A percentile compares a stretch with the other conserved stretches of the same genome.
These are phyloP conservation scores for Cladorrhinum sp. DNA, from an alignment of 2,329 filamentous ascomycete genomes.

Conservation along the genomic window DNA sequence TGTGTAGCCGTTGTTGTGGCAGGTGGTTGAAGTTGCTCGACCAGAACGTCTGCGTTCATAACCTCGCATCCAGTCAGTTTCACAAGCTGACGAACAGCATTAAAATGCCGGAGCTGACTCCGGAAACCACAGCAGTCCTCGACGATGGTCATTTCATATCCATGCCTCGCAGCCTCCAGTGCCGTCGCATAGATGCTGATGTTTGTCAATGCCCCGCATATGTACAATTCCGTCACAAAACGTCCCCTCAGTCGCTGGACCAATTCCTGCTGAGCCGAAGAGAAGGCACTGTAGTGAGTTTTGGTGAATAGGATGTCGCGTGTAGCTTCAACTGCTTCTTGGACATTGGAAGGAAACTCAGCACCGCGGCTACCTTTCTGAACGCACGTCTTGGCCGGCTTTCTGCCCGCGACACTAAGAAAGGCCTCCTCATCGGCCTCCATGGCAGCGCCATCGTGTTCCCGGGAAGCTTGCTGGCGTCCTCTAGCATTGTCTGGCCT, in stretches of 20 bases:
- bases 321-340: constrained; percentile 41
- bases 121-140: constrained; percentile 87
- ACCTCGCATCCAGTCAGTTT: constrained; percentile 72
- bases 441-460: constrained; percentile 32
- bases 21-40: constrained; percentile 35
- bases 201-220: constrained; percentile 85
- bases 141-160: constrained; percentile 79
- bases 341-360: constrained; percentile 44
- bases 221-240: constrained; percentile 83
- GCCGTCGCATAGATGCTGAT: constrained; percentile 88
- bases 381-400: constrained; percentile 41
- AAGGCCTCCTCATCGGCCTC: constrained; percentile 45
- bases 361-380: constrained; percentile 44
- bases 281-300: constrained; percentile 84
- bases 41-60: constrained; percentile 58
- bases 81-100: constrained; percentile 67
- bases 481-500: constrained; percentile 22
- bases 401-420: constrained; percentile 23
- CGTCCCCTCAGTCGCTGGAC: constrained; percentile 77
- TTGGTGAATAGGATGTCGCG: constrained; percentile 60
- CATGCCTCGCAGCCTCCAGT: constrained; percentile 83
- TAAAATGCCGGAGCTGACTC: constrained; percentile 63
- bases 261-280: constrained; percentile 61
- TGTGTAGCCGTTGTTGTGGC: not conserved
- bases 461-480: constrained; percentile 25